Evolutionary conservation across 768 basidiomycete species (phyloP).

Genomic region (Hirschioporus abietinus): DNA sequence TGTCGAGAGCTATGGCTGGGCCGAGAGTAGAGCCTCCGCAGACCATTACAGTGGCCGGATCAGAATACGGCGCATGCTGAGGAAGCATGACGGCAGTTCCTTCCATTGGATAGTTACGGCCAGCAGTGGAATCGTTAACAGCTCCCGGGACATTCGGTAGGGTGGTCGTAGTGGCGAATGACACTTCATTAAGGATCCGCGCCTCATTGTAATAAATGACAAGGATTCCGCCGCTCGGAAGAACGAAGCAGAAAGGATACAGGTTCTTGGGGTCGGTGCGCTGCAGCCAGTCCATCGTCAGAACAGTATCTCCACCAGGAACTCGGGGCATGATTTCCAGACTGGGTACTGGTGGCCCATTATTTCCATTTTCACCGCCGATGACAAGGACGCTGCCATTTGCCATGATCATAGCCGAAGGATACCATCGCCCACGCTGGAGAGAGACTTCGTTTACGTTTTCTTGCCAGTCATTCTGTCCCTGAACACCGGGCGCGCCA

Average conservation of each 20-base stretch:
- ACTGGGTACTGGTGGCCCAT: slow-evolving; percentile 59
- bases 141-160: slow-evolving; percentile 73
- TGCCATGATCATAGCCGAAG: slow-evolving; percentile 59
- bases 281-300: slow-evolving; percentile 59
- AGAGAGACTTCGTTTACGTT: slow-evolving; percentile 49
- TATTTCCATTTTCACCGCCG: slow-evolving; percentile 73
- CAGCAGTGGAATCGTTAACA: slow-evolving; percentile 63
- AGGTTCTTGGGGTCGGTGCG: slow-evolving; percentile 78
- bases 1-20: slow-evolving; percentile 46
- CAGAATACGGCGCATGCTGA: slow-evolving; percentile 66
- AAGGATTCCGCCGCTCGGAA: slow-evolving; percentile 67
- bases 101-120: slow-evolving; percentile 75
- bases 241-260: slow-evolving; percentile 70
- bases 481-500: slow-evolving; percentile 60
- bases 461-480: slow-evolving; percentile 79
- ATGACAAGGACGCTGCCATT: slow-evolving; percentile 73
- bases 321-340: slow-evolving; percentile 69
- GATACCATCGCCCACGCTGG: slow-evolving; percentile 73
- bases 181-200: slow-evolving; percentile 61
- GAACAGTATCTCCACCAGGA: slow-evolving; percentile 52
- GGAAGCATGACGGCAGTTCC: slow-evolving; percentile 69
- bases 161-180: slow-evolving; percentile 51
- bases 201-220: slow-evolving; percentile 82
- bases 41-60: slow-evolving; percentile 60
- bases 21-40: slow-evolving; percentile 72